These are phyloP conservation scores for Adansonia digitata DNA, from an alignment of 345 rosid species.

Conservation along the genomic window DNA sequence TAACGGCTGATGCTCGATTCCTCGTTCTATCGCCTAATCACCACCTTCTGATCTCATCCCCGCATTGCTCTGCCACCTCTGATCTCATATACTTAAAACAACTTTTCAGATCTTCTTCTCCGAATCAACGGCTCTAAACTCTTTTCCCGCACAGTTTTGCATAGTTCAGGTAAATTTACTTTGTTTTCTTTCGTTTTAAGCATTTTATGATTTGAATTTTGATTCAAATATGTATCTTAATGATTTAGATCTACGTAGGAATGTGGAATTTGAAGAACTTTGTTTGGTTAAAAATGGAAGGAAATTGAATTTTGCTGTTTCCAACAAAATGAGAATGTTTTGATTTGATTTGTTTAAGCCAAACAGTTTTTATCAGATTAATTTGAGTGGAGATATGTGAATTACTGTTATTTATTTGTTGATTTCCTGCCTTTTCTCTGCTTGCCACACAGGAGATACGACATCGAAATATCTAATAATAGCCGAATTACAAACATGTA, in stretches of 20 bases:
- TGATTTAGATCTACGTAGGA: not conserved
- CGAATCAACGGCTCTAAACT: not conserved
- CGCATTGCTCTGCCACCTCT: not conserved
- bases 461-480: not conserved
- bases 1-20: conserved; percentile 20
- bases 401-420: not conserved
- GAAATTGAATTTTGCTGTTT: not conserved
- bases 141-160: not conserved
- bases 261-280: not conserved
- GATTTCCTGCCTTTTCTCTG: conserved; percentile 7
- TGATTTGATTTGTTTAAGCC: not conserved
- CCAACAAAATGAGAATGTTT: not conserved
- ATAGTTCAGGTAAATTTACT: not conserved
- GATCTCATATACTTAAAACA: not conserved
- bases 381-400: not conserved
- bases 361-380: not conserved
- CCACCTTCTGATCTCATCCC: conserved; percentile 18
- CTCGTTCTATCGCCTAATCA: conserved; percentile 14
- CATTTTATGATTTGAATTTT: not conserved
- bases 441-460: not conserved
- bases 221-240: not conserved
- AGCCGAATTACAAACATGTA: not conserved
- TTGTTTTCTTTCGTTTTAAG: not conserved
- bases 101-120: not conserved
- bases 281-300: conserved; percentile 15